phyloP scores from a whole-genome alignment of 441 rosid species.

The Euphorbia celastroides region DNA sequence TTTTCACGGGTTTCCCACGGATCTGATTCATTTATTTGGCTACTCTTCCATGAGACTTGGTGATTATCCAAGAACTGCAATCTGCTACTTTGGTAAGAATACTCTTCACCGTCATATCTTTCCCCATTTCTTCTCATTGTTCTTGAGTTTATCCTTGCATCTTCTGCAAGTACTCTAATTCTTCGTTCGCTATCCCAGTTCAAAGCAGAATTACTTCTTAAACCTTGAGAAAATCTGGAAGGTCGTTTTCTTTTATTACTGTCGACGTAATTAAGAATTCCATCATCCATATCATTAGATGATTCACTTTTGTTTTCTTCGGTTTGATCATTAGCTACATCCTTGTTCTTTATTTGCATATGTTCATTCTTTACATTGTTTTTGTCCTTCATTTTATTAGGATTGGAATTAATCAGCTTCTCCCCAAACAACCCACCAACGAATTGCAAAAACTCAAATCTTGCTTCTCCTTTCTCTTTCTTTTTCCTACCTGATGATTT shows the following conservation, averaged over 20 bases:
- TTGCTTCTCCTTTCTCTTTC: constrained; percentile 36
- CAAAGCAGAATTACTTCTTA: constrained; percentile 18
- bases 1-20: constrained; percentile 31
- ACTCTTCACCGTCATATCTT: constrained; percentile 27
- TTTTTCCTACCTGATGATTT: constrained; percentile 32
- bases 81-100: constrained; percentile 27
- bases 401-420: constrained; percentile 28
- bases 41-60: constrained; percentile 21
- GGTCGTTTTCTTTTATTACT: constrained; percentile 12
- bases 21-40: constrained; percentile 20
- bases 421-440: constrained; percentile 38
- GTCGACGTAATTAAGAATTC: constrained; percentile 9
- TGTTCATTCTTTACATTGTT: constrained; percentile 23
- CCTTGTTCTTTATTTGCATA: constrained; percentile 22
- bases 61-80: constrained; percentile 26
- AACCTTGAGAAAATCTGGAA: constrained; percentile 23
- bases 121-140: constrained; percentile 19
- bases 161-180: constrained; percentile 19
- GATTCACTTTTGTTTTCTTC: constrained; percentile 26
- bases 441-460: constrained; percentile 32
- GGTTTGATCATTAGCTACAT: constrained; percentile 16
- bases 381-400: constrained; percentile 28
- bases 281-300: constrained; percentile 18
- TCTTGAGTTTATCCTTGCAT: constrained; percentile 18
- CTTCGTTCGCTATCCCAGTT: constrained; percentile 28